Base-by-base conservation (phyloP, 805 yeast species). In the Yarrowia phangngaensis region DNA sequence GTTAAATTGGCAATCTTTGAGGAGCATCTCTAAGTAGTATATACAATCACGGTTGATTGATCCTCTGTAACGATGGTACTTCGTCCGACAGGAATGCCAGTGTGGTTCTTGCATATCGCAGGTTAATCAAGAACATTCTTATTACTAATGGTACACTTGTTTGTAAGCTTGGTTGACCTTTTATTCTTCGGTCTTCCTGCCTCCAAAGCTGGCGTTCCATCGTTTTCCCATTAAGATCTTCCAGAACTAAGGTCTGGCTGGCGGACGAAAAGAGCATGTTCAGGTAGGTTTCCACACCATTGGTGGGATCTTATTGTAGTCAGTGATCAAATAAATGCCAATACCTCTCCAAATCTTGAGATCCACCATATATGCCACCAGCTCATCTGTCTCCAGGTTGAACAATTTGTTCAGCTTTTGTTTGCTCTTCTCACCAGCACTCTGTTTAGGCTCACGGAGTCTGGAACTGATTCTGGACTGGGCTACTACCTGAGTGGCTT, bases 271-370 rank as follows among this genome's bases (percentile, higher is more conserved):
- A 72, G 16, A 84, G 67, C 49, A 85, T 69, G 60, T 86, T 92
- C 51, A 87, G 68, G 56, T 74, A 84, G 0, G 92, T 80, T 62
- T 92, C 98, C 19, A 92, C 73, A 92, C 84, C 63, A 92, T 71
- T 1, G 97, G 95, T 1, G 95, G 86, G 12, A 80, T 63, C n/a
- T 57, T 51, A 14, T 55, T 54, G 14, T 50, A 53, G 20, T n/a
- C n/a, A n/a, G n/a, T n/a, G n/a, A n/a, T n/a, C n/a, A n/a, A n/a
- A n/a, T 51, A 50, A 20, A 48, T 50, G 52, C 57, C 57, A 6
- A 65, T 59, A 6, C 68, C 52, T 50, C 72, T 73, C 95, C 95
- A 86, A 3, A 71, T 66, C 48, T 70, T 67, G 41, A 85, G 65
- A 30, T 79, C 85, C n/a, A 80, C 86, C 28, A 72, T 70, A 41